phyloP scores from a whole-genome alignment of 2,329 filamentous ascomycete genomes.

The Paecilomyces sp. region DNA sequence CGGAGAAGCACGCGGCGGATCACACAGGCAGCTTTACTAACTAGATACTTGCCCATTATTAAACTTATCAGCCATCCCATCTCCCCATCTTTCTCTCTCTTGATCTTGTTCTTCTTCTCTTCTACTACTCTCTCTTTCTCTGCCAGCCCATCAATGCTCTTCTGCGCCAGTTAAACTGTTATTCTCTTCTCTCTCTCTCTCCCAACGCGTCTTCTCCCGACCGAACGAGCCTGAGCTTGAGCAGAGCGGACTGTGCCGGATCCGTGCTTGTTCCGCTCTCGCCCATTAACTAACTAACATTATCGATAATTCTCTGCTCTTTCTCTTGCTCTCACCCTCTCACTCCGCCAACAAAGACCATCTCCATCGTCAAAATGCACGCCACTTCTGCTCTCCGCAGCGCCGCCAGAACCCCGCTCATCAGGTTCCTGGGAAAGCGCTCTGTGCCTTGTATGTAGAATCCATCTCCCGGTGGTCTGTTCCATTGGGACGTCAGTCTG shows the following conservation, averaged over 20 bases:
- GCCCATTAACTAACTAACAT: not conserved
- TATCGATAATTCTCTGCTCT: slow-evolving; percentile 4
- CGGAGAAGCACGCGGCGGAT: not conserved
- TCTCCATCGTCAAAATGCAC: slow-evolving; percentile 29
- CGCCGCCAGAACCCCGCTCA: slow-evolving; percentile 39
- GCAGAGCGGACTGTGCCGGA: not conserved
- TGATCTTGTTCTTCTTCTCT: not conserved
- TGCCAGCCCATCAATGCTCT: not conserved
- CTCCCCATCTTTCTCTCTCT: too few relatives aligned
- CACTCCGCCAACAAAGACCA: not conserved
- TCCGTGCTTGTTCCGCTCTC: slow-evolving; percentile 1
- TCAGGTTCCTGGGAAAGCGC: slow-evolving; percentile 44
- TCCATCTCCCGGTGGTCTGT: not conserved
- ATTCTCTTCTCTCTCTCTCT: not conserved
- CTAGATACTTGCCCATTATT: not conserved
- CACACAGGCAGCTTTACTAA: not conserved
- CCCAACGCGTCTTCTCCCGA: not conserved
- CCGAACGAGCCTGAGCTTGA: not conserved
- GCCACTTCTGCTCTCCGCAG: slow-evolving; percentile 34
- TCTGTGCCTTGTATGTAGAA: slow-evolving; percentile 35
- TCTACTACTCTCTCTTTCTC: not conserved
- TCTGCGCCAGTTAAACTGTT: not conserved
- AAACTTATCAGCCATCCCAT: not conserved
- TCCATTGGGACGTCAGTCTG: not conserved
- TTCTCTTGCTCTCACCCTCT: not conserved